phyloP scores from a whole-genome alignment of 2,329 filamentous ascomycete species.

The Esteya vermicola region DNA sequence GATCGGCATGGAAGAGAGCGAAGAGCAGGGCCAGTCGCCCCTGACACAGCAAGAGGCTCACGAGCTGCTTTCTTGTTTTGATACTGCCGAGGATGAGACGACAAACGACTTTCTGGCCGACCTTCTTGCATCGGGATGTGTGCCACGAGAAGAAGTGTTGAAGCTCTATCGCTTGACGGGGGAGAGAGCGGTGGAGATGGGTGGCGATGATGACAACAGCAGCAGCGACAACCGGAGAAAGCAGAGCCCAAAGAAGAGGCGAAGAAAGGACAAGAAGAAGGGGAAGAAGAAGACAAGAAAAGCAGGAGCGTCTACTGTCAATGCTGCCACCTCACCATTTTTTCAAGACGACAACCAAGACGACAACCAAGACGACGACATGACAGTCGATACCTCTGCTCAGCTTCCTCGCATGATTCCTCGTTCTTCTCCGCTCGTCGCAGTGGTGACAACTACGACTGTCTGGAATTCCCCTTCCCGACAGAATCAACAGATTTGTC shows the following conservation, averaged over 20 bases:
- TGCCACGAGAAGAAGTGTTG: conserved; percentile 4
- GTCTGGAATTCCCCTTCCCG: neutral
- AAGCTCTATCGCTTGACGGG: no score
- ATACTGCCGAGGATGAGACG: conserved; percentile 6
- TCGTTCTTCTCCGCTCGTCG: no score
- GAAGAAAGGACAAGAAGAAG: neutral
- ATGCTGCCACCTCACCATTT: neutral
- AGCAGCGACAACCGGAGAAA: neutral
- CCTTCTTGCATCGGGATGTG: conserved; percentile 5
- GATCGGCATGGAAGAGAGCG: no score
- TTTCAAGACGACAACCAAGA: neutral
- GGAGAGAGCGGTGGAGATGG: neutral
- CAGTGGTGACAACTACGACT: neutral
- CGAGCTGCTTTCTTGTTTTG: conserved; percentile 6
- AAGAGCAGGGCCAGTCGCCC: neutral
- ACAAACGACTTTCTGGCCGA: conserved; percentile 6
- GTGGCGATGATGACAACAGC: neutral
- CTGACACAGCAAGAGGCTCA: conserved; percentile 1
- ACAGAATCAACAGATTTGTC: neutral
- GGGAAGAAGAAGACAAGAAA: neutral
- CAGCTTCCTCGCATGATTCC: no score
- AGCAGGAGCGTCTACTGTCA: no score
- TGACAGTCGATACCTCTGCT: no score
- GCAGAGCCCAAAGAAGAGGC: neutral
- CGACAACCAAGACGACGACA: neutral